These are phyloP conservation scores for Butyriboletus appendiculatus DNA, from an alignment of 1,284 basidiomycete species.

Conservation along the genomic window DNA sequence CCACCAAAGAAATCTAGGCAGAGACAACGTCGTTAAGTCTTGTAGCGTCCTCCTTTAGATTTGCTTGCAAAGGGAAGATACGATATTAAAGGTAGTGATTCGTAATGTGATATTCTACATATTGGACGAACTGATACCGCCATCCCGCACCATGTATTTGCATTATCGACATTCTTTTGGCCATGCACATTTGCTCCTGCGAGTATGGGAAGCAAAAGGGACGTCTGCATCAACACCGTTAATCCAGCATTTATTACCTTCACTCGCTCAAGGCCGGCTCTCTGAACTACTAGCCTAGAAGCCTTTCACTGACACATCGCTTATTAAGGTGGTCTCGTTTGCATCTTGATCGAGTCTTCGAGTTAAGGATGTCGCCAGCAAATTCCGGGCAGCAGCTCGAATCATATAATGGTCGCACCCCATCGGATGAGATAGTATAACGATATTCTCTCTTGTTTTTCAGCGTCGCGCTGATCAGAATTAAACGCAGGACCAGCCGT, in stretches of 20 bases:
- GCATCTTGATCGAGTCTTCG: neutral
- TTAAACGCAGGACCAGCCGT: slow-evolving; percentile 29
- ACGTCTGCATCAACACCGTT: neutral
- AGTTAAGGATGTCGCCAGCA: slow-evolving; percentile 8
- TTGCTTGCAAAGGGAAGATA: slow-evolving; percentile 20
- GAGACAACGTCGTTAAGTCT: slow-evolving; percentile 25
- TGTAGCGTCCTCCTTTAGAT: slow-evolving; percentile 4
- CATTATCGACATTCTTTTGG: slow-evolving; percentile 31
- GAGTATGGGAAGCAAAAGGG: neutral
- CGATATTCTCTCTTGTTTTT: neutral
- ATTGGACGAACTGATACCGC: slow-evolving; percentile 30
- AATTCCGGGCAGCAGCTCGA: neutral
- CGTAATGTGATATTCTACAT: slow-evolving; percentile 37
- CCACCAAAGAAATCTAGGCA: slow-evolving; percentile 34
- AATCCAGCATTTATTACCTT: neutral
- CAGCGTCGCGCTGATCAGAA: slow-evolving; percentile 25
- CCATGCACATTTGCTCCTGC: slow-evolving; percentile 5
- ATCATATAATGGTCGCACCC: neutral
- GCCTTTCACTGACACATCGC: slow-evolving; percentile 12
- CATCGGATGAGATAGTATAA: slow-evolving; percentile 14
- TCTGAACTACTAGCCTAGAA: neutral
- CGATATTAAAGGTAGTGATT: slow-evolving; percentile 32
- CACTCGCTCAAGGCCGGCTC: neutral
- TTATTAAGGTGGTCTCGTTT: slow-evolving; percentile 23
- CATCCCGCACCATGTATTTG: slow-evolving; percentile 28